These are phyloP conservation scores for Globisporangium megalacanthum DNA, from an alignment of 352 stramenopile genomes.

Conservation along the genomic window DNA sequence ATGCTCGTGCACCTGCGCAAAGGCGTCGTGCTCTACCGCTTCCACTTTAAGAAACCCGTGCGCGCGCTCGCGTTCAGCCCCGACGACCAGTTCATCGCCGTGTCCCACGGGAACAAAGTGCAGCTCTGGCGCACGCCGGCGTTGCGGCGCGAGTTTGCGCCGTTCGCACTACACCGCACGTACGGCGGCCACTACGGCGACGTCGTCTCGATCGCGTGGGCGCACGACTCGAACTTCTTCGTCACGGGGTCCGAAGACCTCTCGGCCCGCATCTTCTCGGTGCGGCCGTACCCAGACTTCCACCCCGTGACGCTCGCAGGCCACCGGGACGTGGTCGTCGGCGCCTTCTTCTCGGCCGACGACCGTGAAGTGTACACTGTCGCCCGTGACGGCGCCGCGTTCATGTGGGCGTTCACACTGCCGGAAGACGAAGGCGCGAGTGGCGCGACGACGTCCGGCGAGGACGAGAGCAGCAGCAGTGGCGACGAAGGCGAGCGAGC, in stretches of 20 bases:
- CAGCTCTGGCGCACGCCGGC: constrained; percentile 89
- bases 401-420: constrained; percentile 79
- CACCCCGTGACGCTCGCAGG: constrained; percentile 84
- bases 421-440: constrained; percentile 27
- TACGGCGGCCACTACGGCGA: constrained; percentile 89
- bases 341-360: constrained; percentile 81
- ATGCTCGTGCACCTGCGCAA: constrained; percentile 89
- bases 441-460: constrained; percentile 20
- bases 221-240: constrained; percentile 87
- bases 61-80: constrained; percentile 85
- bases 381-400: constrained; percentile 80
- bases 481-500: constrained; percentile 26
- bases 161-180: constrained; percentile 85
- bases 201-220: constrained; percentile 83
- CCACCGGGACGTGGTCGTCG: constrained; percentile 83
- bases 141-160: constrained; percentile 86
- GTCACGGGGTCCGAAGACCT: constrained; percentile 87
- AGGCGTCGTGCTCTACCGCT: constrained; percentile 88
- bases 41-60: constrained; percentile 93
- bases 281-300: constrained; percentile 68
- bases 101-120: constrained; percentile 88
- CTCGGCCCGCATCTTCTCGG: constrained; percentile 83
- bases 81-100: constrained; percentile 85
- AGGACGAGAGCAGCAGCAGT: constrained; percentile 20
- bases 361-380: constrained; percentile 84